Percentiles rank a stretch among this genome's conserved stretches.
phyloP scores from a whole-genome alignment of 2,329 filamentous ascomycete genomes.

The Alternaria sp. region DNA sequence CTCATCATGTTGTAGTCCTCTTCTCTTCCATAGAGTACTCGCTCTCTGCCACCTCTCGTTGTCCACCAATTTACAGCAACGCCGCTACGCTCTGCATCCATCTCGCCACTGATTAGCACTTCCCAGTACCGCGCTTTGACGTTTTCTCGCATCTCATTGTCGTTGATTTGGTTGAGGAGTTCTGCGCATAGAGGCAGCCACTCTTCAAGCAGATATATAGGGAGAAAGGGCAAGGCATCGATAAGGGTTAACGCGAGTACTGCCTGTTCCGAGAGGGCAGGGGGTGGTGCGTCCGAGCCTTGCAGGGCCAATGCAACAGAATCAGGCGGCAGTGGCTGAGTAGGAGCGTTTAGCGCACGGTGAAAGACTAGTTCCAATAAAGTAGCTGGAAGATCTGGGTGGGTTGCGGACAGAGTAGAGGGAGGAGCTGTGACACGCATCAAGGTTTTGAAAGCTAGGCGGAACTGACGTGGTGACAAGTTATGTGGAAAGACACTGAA shows the following conservation, averaged over 20 bases:
- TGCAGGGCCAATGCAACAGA: constrained; percentile 50
- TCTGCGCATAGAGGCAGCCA: constrained; percentile 79
- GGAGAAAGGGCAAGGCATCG: constrained; percentile 78
- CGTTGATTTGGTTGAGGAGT: constrained; percentile 70
- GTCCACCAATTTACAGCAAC: constrained; percentile 90
- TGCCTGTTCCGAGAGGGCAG: constrained; percentile 76
- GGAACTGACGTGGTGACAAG: constrained; percentile 84
- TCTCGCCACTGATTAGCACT: constrained; percentile 78
- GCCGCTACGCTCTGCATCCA: constrained; percentile 84
- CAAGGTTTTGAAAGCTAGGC: constrained; percentile 85
- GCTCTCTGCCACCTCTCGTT: constrained; percentile 66
- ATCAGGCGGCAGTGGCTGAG: constrained; percentile 53
- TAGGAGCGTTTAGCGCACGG: constrained; percentile 65
- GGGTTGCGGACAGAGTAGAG: constrained; percentile 73
- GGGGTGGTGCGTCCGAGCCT: constrained; percentile 44
- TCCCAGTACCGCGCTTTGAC: constrained; percentile 81
- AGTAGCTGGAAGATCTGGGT: constrained; percentile 80
- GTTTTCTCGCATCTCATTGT: constrained; percentile 67
- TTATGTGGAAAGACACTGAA: constrained; percentile 80
- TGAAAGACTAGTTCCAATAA: constrained; percentile 80
- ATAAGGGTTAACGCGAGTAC: constrained; percentile 78
- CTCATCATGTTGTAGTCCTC: constrained; percentile 60
- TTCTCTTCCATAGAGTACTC: constrained; percentile 65
- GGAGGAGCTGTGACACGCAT: constrained; percentile 84
- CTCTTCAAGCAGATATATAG: constrained; percentile 74